Evolutionary conservation across 768 basidiomycete genomes (phyloP).

Genomic region (Rhodotorula taiwanensis): DNA sequence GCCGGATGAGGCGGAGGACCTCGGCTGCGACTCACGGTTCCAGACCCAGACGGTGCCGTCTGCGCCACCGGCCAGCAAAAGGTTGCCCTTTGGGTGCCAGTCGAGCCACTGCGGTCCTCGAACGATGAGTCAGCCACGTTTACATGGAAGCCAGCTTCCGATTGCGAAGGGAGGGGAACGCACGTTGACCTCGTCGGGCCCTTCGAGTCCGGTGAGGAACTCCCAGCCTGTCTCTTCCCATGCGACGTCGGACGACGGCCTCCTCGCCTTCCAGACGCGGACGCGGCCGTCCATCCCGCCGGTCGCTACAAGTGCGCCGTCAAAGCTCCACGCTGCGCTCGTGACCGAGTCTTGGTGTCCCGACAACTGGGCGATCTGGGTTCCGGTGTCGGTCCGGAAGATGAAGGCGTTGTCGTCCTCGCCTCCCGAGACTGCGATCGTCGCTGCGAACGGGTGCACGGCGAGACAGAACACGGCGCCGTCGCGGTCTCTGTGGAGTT

Average conservation of each 20-base stretch:
- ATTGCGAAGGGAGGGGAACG: slow-evolving; percentile 1
- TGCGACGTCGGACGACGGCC: slow-evolving; percentile 43
- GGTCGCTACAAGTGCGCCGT: slow-evolving; percentile 88
- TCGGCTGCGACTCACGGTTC: slow-evolving; percentile 74
- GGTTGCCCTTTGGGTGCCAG: slow-evolving; percentile 92
- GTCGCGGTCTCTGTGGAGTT: slow-evolving; percentile 50
- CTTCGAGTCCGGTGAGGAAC: slow-evolving; percentile 84
- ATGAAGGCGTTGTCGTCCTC: slow-evolving; percentile 93
- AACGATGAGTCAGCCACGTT: not conserved
- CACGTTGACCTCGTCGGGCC: slow-evolving; percentile 93
- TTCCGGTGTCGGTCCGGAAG: slow-evolving; percentile 78
- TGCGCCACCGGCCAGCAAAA: slow-evolving; percentile 83
- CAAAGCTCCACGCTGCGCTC: slow-evolving; percentile 66
- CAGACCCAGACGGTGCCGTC: slow-evolving; percentile 94
- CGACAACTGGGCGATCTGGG: slow-evolving; percentile 71
- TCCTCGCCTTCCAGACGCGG: slow-evolving; percentile 72
- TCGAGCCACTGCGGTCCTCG: slow-evolving; percentile 64
- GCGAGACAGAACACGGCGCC: slow-evolving; percentile 75
- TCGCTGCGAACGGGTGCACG: slow-evolving; percentile 68
- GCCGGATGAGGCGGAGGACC: slow-evolving; percentile 3
- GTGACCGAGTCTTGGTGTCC: slow-evolving; percentile 92
- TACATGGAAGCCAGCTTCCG: too few relatives aligned
- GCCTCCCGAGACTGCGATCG: slow-evolving; percentile 82
- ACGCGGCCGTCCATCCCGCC: slow-evolving; percentile 98
- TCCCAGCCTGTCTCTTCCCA: slow-evolving; percentile 79